A percentile compares a stretch with the other conserved stretches of the same genome.
phyloP scores from a whole-genome alignment of 495 filamentous ascomycete genomes.

The Xylaria bambusicola region DNA sequence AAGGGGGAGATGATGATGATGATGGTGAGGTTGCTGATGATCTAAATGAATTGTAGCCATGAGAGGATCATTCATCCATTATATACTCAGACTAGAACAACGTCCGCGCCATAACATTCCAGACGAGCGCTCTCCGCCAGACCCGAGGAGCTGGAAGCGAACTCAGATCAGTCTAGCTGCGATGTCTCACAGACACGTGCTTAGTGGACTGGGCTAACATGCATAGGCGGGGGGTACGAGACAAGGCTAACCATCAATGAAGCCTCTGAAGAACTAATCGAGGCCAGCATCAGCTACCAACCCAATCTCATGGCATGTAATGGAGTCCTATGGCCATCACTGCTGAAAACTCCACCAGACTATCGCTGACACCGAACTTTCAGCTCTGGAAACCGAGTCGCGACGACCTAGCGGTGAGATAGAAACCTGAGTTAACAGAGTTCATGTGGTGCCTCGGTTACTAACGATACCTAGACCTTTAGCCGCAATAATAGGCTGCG shows the following conservation, averaged over 20 bases:
- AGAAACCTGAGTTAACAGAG: neutral
- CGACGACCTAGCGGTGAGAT: neutral
- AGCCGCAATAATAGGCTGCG: neutral
- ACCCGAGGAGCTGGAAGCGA: neutral
- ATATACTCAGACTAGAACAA: neutral
- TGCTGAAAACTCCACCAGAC: neutral
- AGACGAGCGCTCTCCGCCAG: neutral
- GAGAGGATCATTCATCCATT: neutral
- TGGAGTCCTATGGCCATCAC: neutral
- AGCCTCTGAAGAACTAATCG: neutral
- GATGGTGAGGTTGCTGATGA: neutral
- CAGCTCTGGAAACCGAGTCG: neutral
- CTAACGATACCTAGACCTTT: no score
- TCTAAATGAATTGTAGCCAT: neutral
- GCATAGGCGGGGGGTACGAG: neutral
- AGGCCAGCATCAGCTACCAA: neutral
- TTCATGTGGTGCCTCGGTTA: neutral
- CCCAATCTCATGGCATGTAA: neutral
- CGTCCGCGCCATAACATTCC: neutral
- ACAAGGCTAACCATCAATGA: neutral
- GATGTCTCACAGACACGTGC: constrained; percentile 7
- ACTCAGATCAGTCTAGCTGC: neutral
- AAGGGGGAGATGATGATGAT: neutral
- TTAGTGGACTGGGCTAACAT: neutral
- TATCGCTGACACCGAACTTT: neutral